Conservation (phyloP, 768 basidiomycete genomes). For the Pilatotrama ljubarskyi region DNA sequence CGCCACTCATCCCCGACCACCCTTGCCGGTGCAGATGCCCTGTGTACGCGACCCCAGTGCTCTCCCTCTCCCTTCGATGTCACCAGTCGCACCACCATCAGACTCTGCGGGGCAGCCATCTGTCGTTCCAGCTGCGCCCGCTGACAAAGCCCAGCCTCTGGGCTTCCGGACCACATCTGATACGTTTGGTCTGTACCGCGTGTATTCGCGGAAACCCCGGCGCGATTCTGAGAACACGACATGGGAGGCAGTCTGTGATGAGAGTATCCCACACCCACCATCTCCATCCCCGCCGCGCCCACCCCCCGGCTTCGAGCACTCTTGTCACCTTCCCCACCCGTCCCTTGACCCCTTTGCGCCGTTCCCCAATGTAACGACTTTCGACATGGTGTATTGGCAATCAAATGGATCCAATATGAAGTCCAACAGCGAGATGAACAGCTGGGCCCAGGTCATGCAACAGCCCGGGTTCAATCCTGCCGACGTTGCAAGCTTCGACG, state of each 20-base stretch:
- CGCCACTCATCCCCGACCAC: too few relatives aligned
- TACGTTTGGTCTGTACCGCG: neutral
- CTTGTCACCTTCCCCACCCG: too few relatives aligned
- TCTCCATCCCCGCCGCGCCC: too few relatives aligned
- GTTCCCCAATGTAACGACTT: slow-evolving; percentile 21
- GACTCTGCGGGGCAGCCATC: neutral
- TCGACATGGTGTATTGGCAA: slow-evolving; percentile 32
- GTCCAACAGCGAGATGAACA: slow-evolving; percentile 28
- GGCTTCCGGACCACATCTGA: neutral
- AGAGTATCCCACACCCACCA: too few relatives aligned
- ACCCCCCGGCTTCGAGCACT: too few relatives aligned
- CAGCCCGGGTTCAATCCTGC: neutral
- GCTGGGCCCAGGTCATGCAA: slow-evolving; percentile 22
- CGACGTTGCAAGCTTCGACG: neutral
- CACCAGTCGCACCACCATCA: neutral
- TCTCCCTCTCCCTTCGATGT: too few relatives aligned
- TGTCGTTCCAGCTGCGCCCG: too few relatives aligned
- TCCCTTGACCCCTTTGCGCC: slow-evolving; percentile 1
- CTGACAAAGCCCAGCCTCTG: too few relatives aligned
- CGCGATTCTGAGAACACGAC: neutral
- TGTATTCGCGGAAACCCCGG: neutral
- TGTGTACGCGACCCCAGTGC: too few relatives aligned
- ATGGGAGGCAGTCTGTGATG: neutral
- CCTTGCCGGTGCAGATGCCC: too few relatives aligned
- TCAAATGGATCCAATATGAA: slow-evolving; percentile 29